Conservation (phyloP, 805 yeast genomes). For the Metschnikowia noctiluminum region DNA sequence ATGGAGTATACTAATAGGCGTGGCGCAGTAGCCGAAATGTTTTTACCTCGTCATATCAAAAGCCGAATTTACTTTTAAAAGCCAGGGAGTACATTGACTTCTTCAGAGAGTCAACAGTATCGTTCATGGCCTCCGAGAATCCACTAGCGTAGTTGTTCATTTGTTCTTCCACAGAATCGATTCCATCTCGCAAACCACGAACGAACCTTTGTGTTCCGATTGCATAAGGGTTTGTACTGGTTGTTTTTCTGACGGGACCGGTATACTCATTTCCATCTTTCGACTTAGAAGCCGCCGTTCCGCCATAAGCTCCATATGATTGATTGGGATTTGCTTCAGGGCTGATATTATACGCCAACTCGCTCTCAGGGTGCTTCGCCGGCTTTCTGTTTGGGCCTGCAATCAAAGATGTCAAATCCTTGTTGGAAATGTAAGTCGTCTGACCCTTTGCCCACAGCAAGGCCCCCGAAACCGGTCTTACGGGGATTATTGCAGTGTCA, state of each 20-base stretch:
- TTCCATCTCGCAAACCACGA: slow-evolving; percentile 48
- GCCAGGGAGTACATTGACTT: slow-evolving; percentile 50
- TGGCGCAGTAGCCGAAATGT: no score
- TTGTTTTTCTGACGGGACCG: slow-evolving; percentile 44
- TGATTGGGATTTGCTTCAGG: slow-evolving; percentile 42
- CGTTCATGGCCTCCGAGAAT: slow-evolving; percentile 52
- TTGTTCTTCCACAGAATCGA: slow-evolving; percentile 52
- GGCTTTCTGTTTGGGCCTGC: slow-evolving; percentile 73
- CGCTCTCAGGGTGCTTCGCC: slow-evolving; percentile 57
- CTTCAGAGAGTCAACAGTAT: slow-evolving; percentile 47
- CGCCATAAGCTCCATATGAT: slow-evolving; percentile 26
- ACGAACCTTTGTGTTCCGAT: slow-evolving; percentile 36
- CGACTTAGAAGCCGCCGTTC: slow-evolving; percentile 12
- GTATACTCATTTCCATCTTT: slow-evolving; percentile 31
- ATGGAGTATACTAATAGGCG: no score
- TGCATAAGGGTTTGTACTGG: slow-evolving; percentile 29
- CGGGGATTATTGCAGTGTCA: slow-evolving; percentile 63
- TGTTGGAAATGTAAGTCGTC: slow-evolving; percentile 52
- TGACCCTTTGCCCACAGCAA: slow-evolving; percentile 84
- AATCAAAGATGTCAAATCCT: slow-evolving; percentile 62
- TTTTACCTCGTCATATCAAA: slow-evolving; percentile 22
- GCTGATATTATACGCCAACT: slow-evolving; percentile 45
- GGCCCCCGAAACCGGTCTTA: slow-evolving; percentile 75
- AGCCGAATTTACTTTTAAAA: slow-evolving; percentile 51
- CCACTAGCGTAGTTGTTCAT: slow-evolving; percentile 56